Conservation (phyloP, 805 yeast genomes). For the Wickerhamomyces chaumierensis region DNA sequence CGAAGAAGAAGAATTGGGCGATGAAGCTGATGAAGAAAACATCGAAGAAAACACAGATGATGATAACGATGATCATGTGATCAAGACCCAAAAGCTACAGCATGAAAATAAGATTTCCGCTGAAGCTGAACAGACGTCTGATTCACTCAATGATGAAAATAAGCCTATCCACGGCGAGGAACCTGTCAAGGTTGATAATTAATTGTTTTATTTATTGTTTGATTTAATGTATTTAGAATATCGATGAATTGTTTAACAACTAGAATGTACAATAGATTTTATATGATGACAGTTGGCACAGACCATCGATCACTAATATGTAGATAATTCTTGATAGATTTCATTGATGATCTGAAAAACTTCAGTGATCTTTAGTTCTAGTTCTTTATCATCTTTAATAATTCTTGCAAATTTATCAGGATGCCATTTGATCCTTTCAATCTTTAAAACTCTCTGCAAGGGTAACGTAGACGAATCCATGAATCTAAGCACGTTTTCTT, state of each 20-base stretch:
- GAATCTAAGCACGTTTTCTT: slow-evolving; percentile 8
- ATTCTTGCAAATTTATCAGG: slow-evolving; percentile 35
- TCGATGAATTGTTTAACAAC: too few species aligned
- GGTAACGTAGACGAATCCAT: slow-evolving; percentile 5
- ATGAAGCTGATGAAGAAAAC: slow-evolving; percentile 16
- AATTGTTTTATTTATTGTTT: too few species aligned
- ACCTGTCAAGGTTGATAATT: slow-evolving; percentile 1
- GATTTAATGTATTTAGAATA: too few species aligned
- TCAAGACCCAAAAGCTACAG: slow-evolving; percentile 6
- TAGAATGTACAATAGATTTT: too few species aligned
- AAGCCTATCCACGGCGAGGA: too few species aligned
- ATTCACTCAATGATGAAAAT: too few species aligned
- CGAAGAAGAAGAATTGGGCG: slow-evolving; percentile 20
- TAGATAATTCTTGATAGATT: slow-evolving; percentile 20
- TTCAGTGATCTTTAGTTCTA: slow-evolving; percentile 23
- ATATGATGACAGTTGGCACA: too few species aligned
- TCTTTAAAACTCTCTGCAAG: slow-evolving; percentile 20
- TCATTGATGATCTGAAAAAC: slow-evolving; percentile 32
- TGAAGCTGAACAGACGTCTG: not conserved
- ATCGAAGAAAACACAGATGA: slow-evolving; percentile 4
- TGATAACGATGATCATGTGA: slow-evolving; percentile 8
- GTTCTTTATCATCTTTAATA: slow-evolving; percentile 1
- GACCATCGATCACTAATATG: too few species aligned
- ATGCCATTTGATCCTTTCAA: slow-evolving; percentile 57
- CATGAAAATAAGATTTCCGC: not conserved